Conservation (phyloP, 306 rosid genomes). For the Dalbergia oliveri region DNA sequence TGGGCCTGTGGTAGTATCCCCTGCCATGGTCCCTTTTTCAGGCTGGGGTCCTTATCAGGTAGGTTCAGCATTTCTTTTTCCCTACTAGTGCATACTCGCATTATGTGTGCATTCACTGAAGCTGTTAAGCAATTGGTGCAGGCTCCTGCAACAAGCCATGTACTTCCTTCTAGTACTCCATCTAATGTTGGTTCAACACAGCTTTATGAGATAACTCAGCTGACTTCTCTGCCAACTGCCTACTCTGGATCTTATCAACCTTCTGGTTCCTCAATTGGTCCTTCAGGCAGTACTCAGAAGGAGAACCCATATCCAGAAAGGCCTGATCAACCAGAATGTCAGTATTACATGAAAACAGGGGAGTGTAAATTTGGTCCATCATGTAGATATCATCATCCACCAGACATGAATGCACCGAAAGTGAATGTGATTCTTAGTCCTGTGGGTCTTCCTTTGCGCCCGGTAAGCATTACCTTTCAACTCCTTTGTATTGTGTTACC, state of each 20-base stretch:
- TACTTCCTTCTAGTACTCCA: slow-evolving; percentile 72
- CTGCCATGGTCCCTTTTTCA: slow-evolving; percentile 75
- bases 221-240: slow-evolving; percentile 62
- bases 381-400: slow-evolving; percentile 98
- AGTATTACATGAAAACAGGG: slow-evolving; percentile 93
- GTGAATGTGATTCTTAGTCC: slow-evolving; percentile 68
- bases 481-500: slow-evolving; percentile 35
- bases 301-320: slow-evolving; percentile 86
- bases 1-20: slow-evolving; percentile 81
- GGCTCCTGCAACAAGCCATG: slow-evolving; percentile 72
- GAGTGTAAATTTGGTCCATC: slow-evolving; percentile 96
- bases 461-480: slow-evolving; percentile 67
- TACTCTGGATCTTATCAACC: slow-evolving; percentile 71
- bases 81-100: slow-evolving; percentile 21
- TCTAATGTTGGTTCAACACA: slow-evolving; percentile 68
- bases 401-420: slow-evolving; percentile 64
- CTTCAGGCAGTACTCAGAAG: slow-evolving; percentile 71
- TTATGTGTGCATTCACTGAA: slow-evolving; percentile 44
- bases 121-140: slow-evolving; percentile 56
- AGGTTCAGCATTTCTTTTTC: slow-evolving; percentile 46
- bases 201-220: slow-evolving; percentile 72
- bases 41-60: slow-evolving; percentile 94
- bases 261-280: slow-evolving; percentile 68
- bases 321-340: slow-evolving; percentile 96
- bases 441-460: slow-evolving; percentile 91